Evolutionary conservation across 1,139 yeast genomes (phyloP), one percentile per base, ranked within the genome.

Genomic region (Schwanniomyces etchellsii): DNA sequence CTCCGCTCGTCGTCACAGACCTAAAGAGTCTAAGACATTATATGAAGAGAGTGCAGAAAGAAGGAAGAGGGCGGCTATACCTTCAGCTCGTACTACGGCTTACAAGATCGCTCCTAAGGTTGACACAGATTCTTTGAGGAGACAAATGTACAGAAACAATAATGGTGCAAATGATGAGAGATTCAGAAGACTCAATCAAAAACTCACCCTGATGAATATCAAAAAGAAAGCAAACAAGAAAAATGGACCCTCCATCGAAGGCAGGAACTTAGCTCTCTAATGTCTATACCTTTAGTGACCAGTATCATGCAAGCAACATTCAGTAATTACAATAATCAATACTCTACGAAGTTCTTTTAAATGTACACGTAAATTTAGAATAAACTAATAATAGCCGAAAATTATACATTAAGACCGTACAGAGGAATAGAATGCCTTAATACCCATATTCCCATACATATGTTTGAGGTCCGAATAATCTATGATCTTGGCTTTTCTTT

Each of bases 401-500:
- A 18, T 18, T 18, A 18, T 18, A 18, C 7, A 18, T n/a, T 18
- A 18, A 18, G 7, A n/a, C 12, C 12, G 14, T 23, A 23, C 25
- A 23, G 14, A 23, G 13, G 12, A n/a, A 23, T 7, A 7, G 12
- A 23, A 7, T 9, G 13, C 25, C 13, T 7, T 7, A 23, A 7
- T 11, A 14, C 6, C 14, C 25, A n/a, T 14, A 7, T 23, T 18
- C 21, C 7, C 12, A 11, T n/a, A 7, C 13, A 7, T n/a, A 7
- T 13, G 9, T 13, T n/a, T 18, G 9, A 23, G 26, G 26, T 31
- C 31, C 27, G 28, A 32, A 28, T 27, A 24, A 28, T 29, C 32
- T 85, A 89, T 67, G 97, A 88, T 81, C 97, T 88, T 79, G 98
- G 98, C 89, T 93, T 93, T 81, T 93, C 99, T 86, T 91, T 91